A percentile compares a stretch with the other conserved stretches of the same genome.
Evolutionary conservation across 371 early-diverging fungal genomes (phyloP).

Genomic region (Smittium culicis): DNA sequence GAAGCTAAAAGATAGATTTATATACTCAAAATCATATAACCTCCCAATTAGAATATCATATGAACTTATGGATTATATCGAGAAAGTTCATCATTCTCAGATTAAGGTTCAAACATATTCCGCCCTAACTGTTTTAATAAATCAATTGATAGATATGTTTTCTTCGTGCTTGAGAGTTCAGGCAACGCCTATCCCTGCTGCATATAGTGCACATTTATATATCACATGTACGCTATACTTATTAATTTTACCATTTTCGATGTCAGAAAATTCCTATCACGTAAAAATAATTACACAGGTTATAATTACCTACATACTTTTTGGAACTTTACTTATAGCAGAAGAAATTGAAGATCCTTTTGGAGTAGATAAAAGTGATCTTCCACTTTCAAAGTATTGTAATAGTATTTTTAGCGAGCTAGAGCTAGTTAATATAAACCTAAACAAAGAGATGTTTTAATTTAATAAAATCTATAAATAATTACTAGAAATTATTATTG

Average conservation of each 20-base stretch:
- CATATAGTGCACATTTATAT: slow-evolving; percentile 63
- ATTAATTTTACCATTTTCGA: slow-evolving; percentile 51
- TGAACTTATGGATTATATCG: slow-evolving; percentile 2
- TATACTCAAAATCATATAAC: neutral
- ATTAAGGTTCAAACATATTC: neutral
- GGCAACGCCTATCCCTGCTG: slow-evolving; percentile 64
- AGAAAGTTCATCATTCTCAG: neutral
- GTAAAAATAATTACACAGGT: slow-evolving; percentile 37
- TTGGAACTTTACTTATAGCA: slow-evolving; percentile 60
- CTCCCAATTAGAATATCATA: neutral
- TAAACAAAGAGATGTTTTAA: neutral
- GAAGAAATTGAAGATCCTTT: slow-evolving; percentile 64
- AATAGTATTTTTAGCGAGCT: slow-evolving; percentile 20
- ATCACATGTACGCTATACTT: slow-evolving; percentile 56
- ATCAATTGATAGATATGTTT: neutral
- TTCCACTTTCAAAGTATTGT: slow-evolving; percentile 29
- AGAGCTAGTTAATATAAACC: neutral
- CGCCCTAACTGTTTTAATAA: neutral
- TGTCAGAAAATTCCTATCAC: slow-evolving; percentile 31
- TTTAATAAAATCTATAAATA: too few species aligned
- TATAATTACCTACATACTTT: slow-evolving; percentile 48
- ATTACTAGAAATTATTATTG: too few species aligned
- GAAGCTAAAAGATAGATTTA: slow-evolving; percentile 1
- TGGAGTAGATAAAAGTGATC: slow-evolving; percentile 48
- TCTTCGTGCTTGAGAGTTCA: slow-evolving; percentile 56